A percentile compares a stretch with the other conserved stretches of the same genome.
phyloP scores from a whole-genome alignment of 129 eudicot species.

The Tagetes patula region DNA sequence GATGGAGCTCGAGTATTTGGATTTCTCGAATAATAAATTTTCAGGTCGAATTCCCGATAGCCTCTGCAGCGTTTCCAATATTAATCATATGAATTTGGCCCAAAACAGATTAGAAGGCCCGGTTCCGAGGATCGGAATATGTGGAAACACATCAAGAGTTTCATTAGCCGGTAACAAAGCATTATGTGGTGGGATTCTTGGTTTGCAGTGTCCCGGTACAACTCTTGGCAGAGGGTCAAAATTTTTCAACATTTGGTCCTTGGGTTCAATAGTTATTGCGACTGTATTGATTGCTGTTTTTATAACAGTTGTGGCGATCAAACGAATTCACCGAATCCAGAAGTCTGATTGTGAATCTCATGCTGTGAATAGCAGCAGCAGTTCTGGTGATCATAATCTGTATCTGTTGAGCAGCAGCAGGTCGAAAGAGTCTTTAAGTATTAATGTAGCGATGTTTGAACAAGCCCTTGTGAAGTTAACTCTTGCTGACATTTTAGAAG shows the following conservation, averaged over 20 bases:
- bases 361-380: conserved; percentile 37
- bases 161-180: conserved; percentile 56
- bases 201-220: conserved; percentile 46
- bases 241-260: conserved; percentile 42
- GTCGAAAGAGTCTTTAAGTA: conserved; percentile 80
- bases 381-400: conserved; percentile 52
- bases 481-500: conserved; percentile 62
- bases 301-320: conserved; percentile 37
- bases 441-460: conserved; percentile 80
- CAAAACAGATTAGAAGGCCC: conserved; percentile 62
- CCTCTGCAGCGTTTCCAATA: conserved; percentile 43
- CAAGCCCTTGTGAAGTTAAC: conserved; percentile 68
- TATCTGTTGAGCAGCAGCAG: conserved; percentile 72
- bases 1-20: conserved; percentile 52
- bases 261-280: conserved; percentile 35
- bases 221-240: conserved; percentile 35
- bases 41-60: conserved; percentile 56
- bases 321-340: conserved; percentile 37
- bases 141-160: conserved; percentile 43
- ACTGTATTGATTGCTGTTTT: conserved; percentile 34
- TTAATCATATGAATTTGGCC: conserved; percentile 43
- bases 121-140: conserved; percentile 58
- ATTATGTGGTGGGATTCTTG: conserved; percentile 63
- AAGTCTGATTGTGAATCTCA: conserved; percentile 40
- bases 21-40: conserved; percentile 52